These are phyloP conservation scores for Epichloe brachyelytri DNA, from an alignment of 2,329 filamentous ascomycete genomes.

Conservation along the genomic window DNA sequence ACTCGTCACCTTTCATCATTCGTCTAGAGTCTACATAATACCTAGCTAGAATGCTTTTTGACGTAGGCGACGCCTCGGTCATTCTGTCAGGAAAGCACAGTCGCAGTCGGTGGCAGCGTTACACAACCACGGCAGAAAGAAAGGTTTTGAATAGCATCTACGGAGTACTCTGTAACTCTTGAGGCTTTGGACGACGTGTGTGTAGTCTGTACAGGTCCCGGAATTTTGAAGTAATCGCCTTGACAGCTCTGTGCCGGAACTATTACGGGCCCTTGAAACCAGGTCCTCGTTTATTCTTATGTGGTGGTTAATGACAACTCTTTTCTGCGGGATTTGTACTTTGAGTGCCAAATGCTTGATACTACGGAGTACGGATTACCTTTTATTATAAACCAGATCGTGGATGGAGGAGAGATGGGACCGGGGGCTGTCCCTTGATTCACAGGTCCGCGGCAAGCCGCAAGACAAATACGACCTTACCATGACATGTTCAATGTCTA, in stretches of 20 bases:
- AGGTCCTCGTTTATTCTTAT: background rate
- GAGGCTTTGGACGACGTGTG: too few species aligned
- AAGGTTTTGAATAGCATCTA: background rate
- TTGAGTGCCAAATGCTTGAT: too few species aligned
- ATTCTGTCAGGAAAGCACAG: background rate
- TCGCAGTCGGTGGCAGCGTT: background rate
- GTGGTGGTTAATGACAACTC: background rate
- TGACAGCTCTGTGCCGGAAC: too few species aligned
- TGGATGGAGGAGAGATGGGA: too few species aligned
- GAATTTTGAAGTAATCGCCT: background rate
- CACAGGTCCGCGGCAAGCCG: too few species aligned
- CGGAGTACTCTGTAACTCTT: too few species aligned
- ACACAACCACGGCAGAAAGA: background rate
- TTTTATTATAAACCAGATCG: too few species aligned
- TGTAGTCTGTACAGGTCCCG: background rate
- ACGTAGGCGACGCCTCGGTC: background rate
- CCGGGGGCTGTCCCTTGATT: too few species aligned
- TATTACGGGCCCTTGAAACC: background rate
- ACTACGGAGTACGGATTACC: too few species aligned
- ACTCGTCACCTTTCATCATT: too few species aligned
- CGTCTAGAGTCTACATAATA: too few species aligned
- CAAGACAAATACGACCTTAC: background rate
- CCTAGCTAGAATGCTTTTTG: background rate
- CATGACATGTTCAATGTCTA: background rate
- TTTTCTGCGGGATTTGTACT: too few species aligned